phyloP scores from a whole-genome alignment of 1,139 yeast genomes.

The Lodderomyces orthopsilosis region DNA sequence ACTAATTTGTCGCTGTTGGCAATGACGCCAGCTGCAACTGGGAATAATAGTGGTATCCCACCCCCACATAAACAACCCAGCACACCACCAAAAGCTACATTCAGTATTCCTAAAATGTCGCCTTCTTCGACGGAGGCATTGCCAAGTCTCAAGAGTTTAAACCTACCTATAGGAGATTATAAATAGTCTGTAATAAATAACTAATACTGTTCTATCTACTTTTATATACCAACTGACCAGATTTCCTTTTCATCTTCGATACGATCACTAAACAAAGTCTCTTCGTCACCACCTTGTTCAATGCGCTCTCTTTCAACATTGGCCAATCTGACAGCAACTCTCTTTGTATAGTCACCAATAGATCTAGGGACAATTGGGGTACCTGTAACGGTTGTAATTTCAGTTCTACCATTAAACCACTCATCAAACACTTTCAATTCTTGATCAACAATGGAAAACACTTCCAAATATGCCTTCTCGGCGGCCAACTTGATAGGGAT shows the following conservation, averaged over 20 bases:
- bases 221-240: slow-evolving; percentile 71
- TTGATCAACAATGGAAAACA: slow-evolving; percentile 72
- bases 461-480: slow-evolving; percentile 80
- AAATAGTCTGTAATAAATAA: slow-evolving; percentile 1
- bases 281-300: slow-evolving; percentile 88
- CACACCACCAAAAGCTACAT: slow-evolving; percentile 5
- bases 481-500: slow-evolving; percentile 94
- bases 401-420: slow-evolving; percentile 50
- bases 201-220: slow-evolving; percentile 26
- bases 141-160: slow-evolving; percentile 51
- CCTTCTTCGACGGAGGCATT: slow-evolving; percentile 19
- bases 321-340: slow-evolving; percentile 85
- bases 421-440: slow-evolving; percentile 51
- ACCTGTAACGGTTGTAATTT: slow-evolving; percentile 41
- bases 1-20: slow-evolving; percentile 41
- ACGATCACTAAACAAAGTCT: slow-evolving; percentile 78
- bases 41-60: background rate
- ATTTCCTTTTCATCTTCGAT: slow-evolving; percentile 84
- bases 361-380: slow-evolving; percentile 65
- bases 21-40: slow-evolving; percentile 23
- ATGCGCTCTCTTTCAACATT: slow-evolving; percentile 81
- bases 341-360: slow-evolving; percentile 79
- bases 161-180: slow-evolving; percentile 21
- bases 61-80: slow-evolving; percentile 6
- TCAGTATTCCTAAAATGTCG: slow-evolving; percentile 37